Conservation (phyloP, 2,329 filamentous ascomycete genomes). For the Pleoardoris graminearum region DNA sequence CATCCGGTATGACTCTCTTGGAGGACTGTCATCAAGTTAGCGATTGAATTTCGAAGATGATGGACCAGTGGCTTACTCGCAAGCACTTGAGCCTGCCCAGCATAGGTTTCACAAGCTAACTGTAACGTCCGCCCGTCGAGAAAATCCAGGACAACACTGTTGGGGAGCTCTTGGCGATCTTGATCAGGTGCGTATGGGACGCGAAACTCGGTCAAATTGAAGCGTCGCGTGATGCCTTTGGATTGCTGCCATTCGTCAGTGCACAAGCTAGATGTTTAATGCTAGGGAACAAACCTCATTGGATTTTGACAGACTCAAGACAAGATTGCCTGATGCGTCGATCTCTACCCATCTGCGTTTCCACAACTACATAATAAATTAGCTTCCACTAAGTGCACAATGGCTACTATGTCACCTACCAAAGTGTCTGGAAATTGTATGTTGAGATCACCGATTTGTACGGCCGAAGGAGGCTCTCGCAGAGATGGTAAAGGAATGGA, state of each 20-base stretch:
- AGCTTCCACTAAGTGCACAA: background rate
- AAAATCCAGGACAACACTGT: constrained; percentile 73
- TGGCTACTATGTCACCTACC: constrained; percentile 39
- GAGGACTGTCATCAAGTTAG: constrained; percentile 34
- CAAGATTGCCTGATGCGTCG: constrained; percentile 79
- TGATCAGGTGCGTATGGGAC: constrained; percentile 81
- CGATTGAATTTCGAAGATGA: background rate
- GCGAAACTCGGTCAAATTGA: constrained; percentile 83
- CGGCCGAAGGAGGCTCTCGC: constrained; percentile 56
- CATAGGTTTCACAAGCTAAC: constrained; percentile 54
- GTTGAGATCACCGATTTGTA: constrained; percentile 86
- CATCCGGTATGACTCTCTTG: constrained; percentile 45
- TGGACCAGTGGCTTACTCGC: constrained; percentile 29
- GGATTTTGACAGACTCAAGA: constrained; percentile 72
- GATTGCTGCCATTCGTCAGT: constrained; percentile 17
- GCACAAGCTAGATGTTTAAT: too few relatives aligned
- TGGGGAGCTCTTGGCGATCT: constrained; percentile 88
- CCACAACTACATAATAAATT: constrained; percentile 65
- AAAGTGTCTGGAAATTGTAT: constrained; percentile 96
- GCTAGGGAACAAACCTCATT: constrained; percentile 54
- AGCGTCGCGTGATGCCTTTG: constrained; percentile 72
- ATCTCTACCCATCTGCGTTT: constrained; percentile 89
- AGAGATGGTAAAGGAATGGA: constrained; percentile 33
- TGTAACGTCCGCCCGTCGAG: constrained; percentile 65
- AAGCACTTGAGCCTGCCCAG: constrained; percentile 41